Conservation (phyloP, 495 filamentous ascomycete genomes). For the Penicillium alfredii region DNA sequence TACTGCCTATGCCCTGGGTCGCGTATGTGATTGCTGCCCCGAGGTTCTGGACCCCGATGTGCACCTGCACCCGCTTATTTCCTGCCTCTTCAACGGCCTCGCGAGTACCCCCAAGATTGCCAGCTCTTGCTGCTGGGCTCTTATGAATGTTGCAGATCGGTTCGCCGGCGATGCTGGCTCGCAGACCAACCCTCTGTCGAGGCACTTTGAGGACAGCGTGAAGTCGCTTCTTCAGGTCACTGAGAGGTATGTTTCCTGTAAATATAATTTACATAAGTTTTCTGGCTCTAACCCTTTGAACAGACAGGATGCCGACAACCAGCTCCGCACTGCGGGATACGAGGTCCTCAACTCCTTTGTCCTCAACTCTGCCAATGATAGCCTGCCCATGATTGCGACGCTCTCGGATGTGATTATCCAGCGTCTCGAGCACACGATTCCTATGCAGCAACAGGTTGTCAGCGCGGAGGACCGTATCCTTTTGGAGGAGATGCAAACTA, state of each 20-base stretch:
- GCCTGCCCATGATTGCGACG: slow-evolving; percentile 68
- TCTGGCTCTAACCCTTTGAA: slow-evolving; percentile 11
- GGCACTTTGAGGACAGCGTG: slow-evolving; percentile 90
- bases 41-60: slow-evolving; percentile 77
- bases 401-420: slow-evolving; percentile 80
- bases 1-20: slow-evolving; percentile 92
- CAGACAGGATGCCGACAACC: slow-evolving; percentile 73
- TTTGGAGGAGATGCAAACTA: slow-evolving; percentile 96
- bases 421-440: slow-evolving; percentile 82
- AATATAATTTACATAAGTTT: slow-evolving; percentile 6
- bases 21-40: slow-evolving; percentile 86
- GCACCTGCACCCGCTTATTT: slow-evolving; percentile 77
- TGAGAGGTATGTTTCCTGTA: slow-evolving; percentile 58
- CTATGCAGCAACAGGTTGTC: slow-evolving; percentile 89
- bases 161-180: slow-evolving; percentile 79
- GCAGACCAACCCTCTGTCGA: slow-evolving; percentile 75
- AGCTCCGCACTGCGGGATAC: slow-evolving; percentile 96
- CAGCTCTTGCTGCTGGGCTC: slow-evolving; percentile 94
- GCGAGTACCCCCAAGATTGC: slow-evolving; percentile 95
- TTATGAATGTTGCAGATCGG: slow-evolving; percentile 96
- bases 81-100: slow-evolving; percentile 82
- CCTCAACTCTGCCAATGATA: slow-evolving; percentile 80
- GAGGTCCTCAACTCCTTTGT: slow-evolving; percentile 95
- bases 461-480: slow-evolving; percentile 93
- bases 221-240: slow-evolving; percentile 79